Percentiles rank a stretch among this genome's conserved stretches.
These are phyloP conservation scores for Cyberlindnera lachancei DNA, from an alignment of 805 yeast genomes.

Conservation along the genomic window DNA sequence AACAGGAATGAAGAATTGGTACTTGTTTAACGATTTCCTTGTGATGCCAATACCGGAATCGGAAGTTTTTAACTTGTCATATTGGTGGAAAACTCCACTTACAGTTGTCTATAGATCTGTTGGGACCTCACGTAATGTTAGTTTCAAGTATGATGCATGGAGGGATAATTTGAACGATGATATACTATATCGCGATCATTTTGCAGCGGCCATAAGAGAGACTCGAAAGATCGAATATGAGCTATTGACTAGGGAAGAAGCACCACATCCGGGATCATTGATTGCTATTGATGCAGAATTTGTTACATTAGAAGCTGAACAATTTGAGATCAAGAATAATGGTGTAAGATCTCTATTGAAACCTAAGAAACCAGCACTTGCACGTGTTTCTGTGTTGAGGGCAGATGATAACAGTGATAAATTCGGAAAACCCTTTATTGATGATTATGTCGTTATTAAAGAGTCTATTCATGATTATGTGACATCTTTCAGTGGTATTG, in stretches of 20 bases:
- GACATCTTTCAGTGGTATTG: constrained; percentile 91
- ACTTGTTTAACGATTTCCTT: constrained; percentile 82
- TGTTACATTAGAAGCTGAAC: constrained; percentile 73
- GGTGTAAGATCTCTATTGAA: constrained; percentile 64
- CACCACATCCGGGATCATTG: constrained; percentile 66
- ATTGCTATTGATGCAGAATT: constrained; percentile 97
- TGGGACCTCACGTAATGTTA: constrained; percentile 29
- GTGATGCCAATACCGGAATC: constrained; percentile 67
- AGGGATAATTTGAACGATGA: constrained; percentile 46
- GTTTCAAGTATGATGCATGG: constrained; percentile 43
- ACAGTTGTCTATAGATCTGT: constrained; percentile 56
- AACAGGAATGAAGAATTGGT: constrained; percentile 46
- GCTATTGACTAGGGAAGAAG: constrained; percentile 58
- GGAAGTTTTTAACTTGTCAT: constrained; percentile 68
- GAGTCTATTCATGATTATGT: constrained; percentile 74
- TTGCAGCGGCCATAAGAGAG: constrained; percentile 60
- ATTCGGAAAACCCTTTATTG: constrained; percentile 77
- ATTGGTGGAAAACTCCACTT: constrained; percentile 82
- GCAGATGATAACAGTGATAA: constrained; percentile 59
- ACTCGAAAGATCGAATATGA: constrained; percentile 55
- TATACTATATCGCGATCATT: constrained; percentile 67
- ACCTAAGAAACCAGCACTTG: constrained; percentile 73
- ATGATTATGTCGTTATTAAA: constrained; percentile 79
- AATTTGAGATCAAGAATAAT: constrained; percentile 65
- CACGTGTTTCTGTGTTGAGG: constrained; percentile 81